Evolutionary conservation across 225 moss, liverwort and hornwort species (phyloP).

Genomic region (Marchantia paleacea): DNA sequence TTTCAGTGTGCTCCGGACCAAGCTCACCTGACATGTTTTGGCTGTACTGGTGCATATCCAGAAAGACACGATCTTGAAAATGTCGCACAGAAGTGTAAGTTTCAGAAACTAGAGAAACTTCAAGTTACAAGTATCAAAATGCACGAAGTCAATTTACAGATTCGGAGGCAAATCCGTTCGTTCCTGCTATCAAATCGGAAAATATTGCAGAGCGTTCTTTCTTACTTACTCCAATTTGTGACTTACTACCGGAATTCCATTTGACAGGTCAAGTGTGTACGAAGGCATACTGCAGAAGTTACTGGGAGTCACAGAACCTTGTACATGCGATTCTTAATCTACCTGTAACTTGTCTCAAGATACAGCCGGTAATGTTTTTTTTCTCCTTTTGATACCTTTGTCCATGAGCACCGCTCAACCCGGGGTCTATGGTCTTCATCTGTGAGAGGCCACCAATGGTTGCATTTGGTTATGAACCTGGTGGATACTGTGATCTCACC

Average conservation of each 20-base stretch:
- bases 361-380: slow-evolving; percentile 29
- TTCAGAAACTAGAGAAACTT: too few species aligned
- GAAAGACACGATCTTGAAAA: slow-evolving; percentile 32
- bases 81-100: slow-evolving; percentile 38
- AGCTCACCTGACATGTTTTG: slow-evolving; percentile 26
- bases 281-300: slow-evolving; percentile 37
- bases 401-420: too few species aligned
- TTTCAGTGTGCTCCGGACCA: slow-evolving; percentile 39
- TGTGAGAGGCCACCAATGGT: too few species aligned
- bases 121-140: too few species aligned
- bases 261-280: slow-evolving; percentile 42
- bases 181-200: neutral
- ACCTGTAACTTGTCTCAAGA: slow-evolving; percentile 22
- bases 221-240: neutral
- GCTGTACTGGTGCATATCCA: slow-evolving; percentile 30
- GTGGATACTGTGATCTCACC: too few species aligned
- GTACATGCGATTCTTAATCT: neutral
- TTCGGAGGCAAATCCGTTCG: too few species aligned
- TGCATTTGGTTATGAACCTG: too few species aligned
- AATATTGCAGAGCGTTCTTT: neutral
- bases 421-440: too few species aligned
- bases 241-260: neutral
- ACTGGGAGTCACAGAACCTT: slow-evolving; percentile 32
- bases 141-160: too few species aligned
- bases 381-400: neutral